A percentile compares a stretch with the other conserved stretches of the same genome.
These are phyloP conservation scores for Heliamphora exappendiculata DNA, from an alignment of 148 eudicot species.

Conservation along the genomic window DNA sequence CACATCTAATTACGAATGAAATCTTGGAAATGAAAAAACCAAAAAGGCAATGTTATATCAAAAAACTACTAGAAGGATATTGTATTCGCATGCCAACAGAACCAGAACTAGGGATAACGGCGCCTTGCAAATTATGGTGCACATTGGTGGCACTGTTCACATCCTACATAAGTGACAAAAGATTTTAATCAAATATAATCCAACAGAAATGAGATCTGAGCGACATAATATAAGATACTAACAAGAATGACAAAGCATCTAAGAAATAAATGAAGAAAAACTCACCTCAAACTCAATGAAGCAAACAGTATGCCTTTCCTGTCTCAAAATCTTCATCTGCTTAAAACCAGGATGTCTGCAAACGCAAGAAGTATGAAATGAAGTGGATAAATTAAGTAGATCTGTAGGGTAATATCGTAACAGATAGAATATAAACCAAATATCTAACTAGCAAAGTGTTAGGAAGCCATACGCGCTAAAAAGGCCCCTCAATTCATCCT, in stretches of 20 bases:
- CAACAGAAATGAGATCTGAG: background rate
- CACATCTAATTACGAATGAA: background rate
- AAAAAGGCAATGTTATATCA: background rate
- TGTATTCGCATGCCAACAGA: constrained; percentile 99
- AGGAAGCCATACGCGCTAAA: constrained; percentile 56
- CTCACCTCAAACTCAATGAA: constrained; percentile 96
- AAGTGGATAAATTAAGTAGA: constrained; percentile 4
- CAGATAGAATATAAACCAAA: background rate
- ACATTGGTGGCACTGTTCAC: constrained; percentile 78
- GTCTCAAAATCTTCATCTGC: constrained; percentile 94
- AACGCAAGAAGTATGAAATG: constrained; percentile 6
- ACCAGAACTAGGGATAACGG: constrained; percentile 94
- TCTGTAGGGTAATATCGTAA: background rate
- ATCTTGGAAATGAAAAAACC: background rate
- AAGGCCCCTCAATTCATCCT: constrained; percentile 88
- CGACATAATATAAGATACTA: background rate
- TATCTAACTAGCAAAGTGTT: constrained; percentile 2
- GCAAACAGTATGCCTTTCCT: constrained; percentile 98
- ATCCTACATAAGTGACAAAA: constrained; percentile 44
- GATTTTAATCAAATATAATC: background rate
- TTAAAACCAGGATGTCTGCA: constrained; percentile 91
- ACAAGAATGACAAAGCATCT: background rate
- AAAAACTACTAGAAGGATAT: constrained; percentile 58
- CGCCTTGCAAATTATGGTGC: constrained; percentile 89
- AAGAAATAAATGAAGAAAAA: constrained; percentile 3